Conservation (phyloP, 768 basidiomycete genomes). For the Astraeus odoratus region DNA sequence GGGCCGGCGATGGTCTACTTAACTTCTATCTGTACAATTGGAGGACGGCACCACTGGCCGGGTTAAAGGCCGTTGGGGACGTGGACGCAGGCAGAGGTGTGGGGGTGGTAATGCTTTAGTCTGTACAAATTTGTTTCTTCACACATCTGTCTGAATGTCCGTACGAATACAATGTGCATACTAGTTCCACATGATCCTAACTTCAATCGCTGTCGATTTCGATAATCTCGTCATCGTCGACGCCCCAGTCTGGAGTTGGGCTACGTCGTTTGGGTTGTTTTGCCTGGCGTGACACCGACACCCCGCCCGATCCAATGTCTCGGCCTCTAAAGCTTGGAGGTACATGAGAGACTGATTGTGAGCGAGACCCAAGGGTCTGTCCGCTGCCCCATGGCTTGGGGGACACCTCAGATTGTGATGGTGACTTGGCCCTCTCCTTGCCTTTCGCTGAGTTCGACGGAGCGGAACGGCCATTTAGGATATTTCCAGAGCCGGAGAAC, state of each 20-base stretch:
- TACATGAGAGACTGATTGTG: slow-evolving; percentile 17
- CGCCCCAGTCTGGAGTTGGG: slow-evolving; percentile 76
- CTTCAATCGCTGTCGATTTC: slow-evolving; percentile 75
- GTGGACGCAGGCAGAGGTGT: slow-evolving; percentile 68
- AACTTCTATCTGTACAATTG: slow-evolving; percentile 96
- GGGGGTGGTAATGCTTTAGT: slow-evolving; percentile 89
- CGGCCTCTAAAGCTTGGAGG: slow-evolving; percentile 29
- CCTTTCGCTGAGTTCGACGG: slow-evolving; percentile 40
- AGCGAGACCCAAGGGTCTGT: slow-evolving; percentile 40
- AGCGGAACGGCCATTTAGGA: slow-evolving; percentile 49
- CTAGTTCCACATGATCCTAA: slow-evolving; percentile 30
- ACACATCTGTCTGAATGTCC: neutral
- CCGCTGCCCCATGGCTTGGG: slow-evolving; percentile 40
- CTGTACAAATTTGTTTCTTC: neutral
- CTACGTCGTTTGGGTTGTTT: slow-evolving; percentile 39
- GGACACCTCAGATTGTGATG: slow-evolving; percentile 24
- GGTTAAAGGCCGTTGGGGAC: slow-evolving; percentile 47
- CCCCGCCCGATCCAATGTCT: slow-evolving; percentile 50
- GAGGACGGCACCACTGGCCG: slow-evolving; percentile 76
- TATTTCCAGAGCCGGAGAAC: slow-evolving; percentile 65
- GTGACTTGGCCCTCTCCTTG: slow-evolving; percentile 38
- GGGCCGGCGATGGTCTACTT: slow-evolving; percentile 84
- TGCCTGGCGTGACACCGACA: slow-evolving; percentile 39
- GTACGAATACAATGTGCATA: slow-evolving; percentile 5
- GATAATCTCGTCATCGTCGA: slow-evolving; percentile 80